Percentiles rank a stretch among this genome's conserved stretches.
These are phyloP conservation scores for Pilaira anomala DNA, from an alignment of 192 early-diverging fungal genomes.

Conservation along the genomic window DNA sequence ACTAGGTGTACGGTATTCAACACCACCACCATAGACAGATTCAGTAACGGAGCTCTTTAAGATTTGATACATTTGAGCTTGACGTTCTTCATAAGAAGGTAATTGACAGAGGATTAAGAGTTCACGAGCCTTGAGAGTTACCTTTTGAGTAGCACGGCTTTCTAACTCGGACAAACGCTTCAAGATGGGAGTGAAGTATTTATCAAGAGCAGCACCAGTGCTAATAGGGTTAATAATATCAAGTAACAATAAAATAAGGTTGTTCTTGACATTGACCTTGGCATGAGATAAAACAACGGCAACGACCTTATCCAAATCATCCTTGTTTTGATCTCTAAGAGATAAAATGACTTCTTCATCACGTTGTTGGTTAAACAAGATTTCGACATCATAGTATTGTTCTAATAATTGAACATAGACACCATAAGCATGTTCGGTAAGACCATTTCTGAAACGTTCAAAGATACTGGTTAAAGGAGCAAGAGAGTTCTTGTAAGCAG, in stretches of 20 bases:
- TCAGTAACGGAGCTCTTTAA: constrained; percentile 73
- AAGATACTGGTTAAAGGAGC: constrained; percentile 67
- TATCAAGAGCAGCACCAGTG: constrained; percentile 61
- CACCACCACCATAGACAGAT: constrained; percentile 72
- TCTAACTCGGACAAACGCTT: constrained; percentile 76
- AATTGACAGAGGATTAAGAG: constrained; percentile 90
- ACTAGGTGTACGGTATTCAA: constrained; percentile 68
- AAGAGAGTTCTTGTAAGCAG: constrained; percentile 58
- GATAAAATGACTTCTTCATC: constrained; percentile 85
- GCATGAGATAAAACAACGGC: constrained; percentile 77
- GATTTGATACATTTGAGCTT: constrained; percentile 79
- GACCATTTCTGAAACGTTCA: constrained; percentile 66
- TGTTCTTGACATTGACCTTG: constrained; percentile 75
- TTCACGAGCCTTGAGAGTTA: constrained; percentile 93
- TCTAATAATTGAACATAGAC: constrained; percentile 76
- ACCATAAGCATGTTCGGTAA: constrained; percentile 70
- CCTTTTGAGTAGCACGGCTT: constrained; percentile 76
- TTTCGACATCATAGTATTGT: constrained; percentile 83
- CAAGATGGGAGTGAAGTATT: constrained; percentile 73
- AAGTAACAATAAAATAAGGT: constrained; percentile 72
- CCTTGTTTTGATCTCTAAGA: constrained; percentile 84
- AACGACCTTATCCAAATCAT: constrained; percentile 69
- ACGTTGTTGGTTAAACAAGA: constrained; percentile 69
- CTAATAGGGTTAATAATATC: constrained; percentile 73
- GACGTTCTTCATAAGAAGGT: constrained; percentile 88